These are phyloP conservation scores for Colletotrichum melonis DNA, from an alignment of 2,329 filamentous ascomycete species.

Conservation along the genomic window DNA sequence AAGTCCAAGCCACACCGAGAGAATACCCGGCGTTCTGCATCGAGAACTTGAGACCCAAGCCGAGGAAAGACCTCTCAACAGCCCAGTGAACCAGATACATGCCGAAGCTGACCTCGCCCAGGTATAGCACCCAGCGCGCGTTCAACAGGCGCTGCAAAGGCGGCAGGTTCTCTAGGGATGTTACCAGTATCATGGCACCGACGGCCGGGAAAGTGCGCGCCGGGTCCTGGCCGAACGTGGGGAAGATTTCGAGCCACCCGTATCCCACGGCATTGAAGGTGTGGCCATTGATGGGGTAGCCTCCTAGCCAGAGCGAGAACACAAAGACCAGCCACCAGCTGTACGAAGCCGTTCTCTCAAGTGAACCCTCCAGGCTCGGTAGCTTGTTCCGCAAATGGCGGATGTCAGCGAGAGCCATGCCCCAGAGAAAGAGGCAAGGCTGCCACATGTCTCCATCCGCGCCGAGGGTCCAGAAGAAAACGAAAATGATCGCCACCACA, in stretches of 20 bases:
- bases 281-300: conserved; percentile 7
- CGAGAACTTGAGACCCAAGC: not conserved
- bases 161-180: conserved; percentile 12
- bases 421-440: conserved; percentile 20
- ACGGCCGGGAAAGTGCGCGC: not conserved
- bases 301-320: conserved; percentile 17
- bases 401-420: conserved; percentile 21
- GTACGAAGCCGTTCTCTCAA: not conserved
- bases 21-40: not conserved
- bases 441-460: not conserved
- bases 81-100: conserved; percentile 73
- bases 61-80: not conserved
- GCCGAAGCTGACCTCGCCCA: conserved; percentile 71
- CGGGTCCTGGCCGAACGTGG: conserved; percentile 1
- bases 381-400: conserved; percentile 10
- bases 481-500: conserved; percentile 52
- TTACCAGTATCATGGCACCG: conserved; percentile 14
- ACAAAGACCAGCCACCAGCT: not conserved
- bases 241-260: conserved; percentile 23
- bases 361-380: not conserved
- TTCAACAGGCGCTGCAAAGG: conserved; percentile 70
- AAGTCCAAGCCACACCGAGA: not conserved
- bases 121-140: conserved; percentile 66
- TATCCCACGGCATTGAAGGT: conserved; percentile 25
- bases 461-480: conserved; percentile 48